Evolutionary conservation across 2,329 filamentous ascomycete species (phyloP), one percentile per base, ranked within the genome.

Genomic region (Pseudogymnoascus sp.): DNA sequence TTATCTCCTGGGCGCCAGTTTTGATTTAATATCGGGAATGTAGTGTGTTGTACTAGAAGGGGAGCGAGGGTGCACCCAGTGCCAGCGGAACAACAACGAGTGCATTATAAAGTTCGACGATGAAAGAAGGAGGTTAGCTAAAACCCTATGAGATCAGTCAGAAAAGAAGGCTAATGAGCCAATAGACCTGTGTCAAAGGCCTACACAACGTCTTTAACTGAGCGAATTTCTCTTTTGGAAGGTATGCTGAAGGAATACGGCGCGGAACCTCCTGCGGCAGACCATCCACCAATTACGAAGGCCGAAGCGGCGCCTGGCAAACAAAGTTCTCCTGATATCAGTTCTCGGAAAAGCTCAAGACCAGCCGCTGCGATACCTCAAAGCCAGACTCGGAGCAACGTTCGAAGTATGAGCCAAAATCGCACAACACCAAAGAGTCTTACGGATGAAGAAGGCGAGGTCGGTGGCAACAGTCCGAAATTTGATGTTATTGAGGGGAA

Each of bases 81-180:
- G 81, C 69, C 78, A 78, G 66, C 74, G 79, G 62, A 76, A 78
- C 2, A 80, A 78, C 14, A 75, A 78, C 10, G 74, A 78, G 55
- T 83, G 81, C 66, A 72, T 83, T 61, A 84, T 84, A 68, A 82
- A 80, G 67, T 81, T 83, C 66, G 81, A 83, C 64, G 81, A 84
- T 69, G 81, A 84, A 69, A 73, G 81, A 43, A 72, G 81, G 70
- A 74, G 80, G 81, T 82, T 68, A 41, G 76, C 72, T 14, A 19
- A 16, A 2, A n/a, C 33, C 33, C 33, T 6, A 29, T n/a, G 26
- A 35, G 39, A 39, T 41, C 8, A 6, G 35, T 45, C 29, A 49
- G 31, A 23, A 35, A 14, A 21, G 63, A 62, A 55, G 21, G 12
- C 23, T 23, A 61, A 68, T 66, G 10, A 64, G 38, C 61, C 35